A percentile compares a stretch with the other conserved stretches of the same genome.
Conservation (phyloP, 208 protist species). For the Tritrichomonas foetus region DNA sequence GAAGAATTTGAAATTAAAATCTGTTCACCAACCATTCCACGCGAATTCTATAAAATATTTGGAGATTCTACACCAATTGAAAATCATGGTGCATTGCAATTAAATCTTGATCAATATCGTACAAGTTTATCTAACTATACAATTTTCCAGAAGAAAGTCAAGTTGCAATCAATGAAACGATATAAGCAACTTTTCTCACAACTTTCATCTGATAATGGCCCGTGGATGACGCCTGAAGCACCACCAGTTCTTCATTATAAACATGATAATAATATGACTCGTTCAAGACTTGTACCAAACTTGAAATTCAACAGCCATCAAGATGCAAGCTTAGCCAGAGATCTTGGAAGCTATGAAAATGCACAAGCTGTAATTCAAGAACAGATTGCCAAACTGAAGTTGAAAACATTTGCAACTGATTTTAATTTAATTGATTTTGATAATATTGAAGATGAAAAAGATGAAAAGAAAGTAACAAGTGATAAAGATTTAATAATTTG, state of each 20-base stretch:
- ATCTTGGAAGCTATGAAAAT: neutral
- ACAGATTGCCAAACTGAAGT: neutral
- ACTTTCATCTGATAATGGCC: neutral
- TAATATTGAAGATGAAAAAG: neutral
- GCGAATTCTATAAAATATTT: no score
- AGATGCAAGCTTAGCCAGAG: neutral
- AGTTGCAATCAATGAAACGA: no score
- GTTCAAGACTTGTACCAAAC: neutral
- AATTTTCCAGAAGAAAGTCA: no score
- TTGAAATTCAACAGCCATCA: neutral
- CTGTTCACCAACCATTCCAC: no score
- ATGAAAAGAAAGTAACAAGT: neutral
- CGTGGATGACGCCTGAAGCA: neutral
- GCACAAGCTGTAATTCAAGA: neutral
- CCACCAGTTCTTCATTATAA: neutral
- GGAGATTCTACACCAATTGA: no score
- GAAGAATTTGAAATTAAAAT: no score
- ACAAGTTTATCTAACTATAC: no score
- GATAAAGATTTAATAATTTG: neutral
- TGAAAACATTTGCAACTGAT: neutral
- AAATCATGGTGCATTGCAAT: no score
- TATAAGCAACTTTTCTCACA: no score
- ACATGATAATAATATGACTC: neutral
- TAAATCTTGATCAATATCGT: no score
- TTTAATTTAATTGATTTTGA: neutral